phyloP scores from a whole-genome alignment of 2,329 filamentous ascomycete species.

The Tolypocladium sp. region DNA sequence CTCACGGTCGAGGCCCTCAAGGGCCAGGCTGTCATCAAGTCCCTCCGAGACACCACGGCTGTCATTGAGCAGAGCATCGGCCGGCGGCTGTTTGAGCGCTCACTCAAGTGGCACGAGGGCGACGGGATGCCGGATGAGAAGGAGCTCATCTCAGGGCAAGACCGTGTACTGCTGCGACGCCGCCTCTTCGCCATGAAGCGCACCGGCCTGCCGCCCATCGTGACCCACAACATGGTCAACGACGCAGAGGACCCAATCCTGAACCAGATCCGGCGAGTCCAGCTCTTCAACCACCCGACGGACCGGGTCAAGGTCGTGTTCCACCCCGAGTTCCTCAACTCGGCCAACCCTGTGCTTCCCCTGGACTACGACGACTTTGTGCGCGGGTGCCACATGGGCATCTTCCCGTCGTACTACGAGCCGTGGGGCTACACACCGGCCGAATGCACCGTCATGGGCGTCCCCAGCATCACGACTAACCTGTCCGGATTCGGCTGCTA shows the following conservation, averaged over 20 bases:
- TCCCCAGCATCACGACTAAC: constrained; percentile 96
- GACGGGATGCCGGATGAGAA: constrained; percentile 92
- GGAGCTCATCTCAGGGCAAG: constrained; percentile 84
- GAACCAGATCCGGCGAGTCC: constrained; percentile 90
- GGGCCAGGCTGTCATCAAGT: constrained; percentile 96
- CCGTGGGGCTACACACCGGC: constrained; percentile 98
- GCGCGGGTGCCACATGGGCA: constrained; percentile 86
- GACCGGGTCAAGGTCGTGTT: constrained; percentile 97
- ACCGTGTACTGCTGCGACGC: constrained; percentile 84
- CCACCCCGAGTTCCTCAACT: constrained; percentile 96
- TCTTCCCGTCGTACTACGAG: constrained; percentile 98
- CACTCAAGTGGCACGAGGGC: constrained; percentile 90
- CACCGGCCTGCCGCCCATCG: constrained; percentile 80
- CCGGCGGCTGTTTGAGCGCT: constrained; percentile 88
- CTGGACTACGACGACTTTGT: constrained; percentile 99
- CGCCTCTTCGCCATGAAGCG: constrained; percentile 96
- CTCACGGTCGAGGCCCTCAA: constrained; percentile 92
- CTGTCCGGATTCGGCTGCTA: constrained; percentile 97
- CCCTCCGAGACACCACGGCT: constrained; percentile 82
- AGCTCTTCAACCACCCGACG: constrained; percentile 91
- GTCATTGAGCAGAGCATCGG: constrained; percentile 90
- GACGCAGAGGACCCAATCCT: constrained; percentile 88
- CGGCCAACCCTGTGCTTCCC: constrained; percentile 86
- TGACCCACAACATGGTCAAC: constrained; percentile 98
- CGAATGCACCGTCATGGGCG: constrained; percentile 98